These are phyloP conservation scores for Rhodocollybia butyracea DNA, from an alignment of 768 basidiomycete species.

Conservation along the genomic window DNA sequence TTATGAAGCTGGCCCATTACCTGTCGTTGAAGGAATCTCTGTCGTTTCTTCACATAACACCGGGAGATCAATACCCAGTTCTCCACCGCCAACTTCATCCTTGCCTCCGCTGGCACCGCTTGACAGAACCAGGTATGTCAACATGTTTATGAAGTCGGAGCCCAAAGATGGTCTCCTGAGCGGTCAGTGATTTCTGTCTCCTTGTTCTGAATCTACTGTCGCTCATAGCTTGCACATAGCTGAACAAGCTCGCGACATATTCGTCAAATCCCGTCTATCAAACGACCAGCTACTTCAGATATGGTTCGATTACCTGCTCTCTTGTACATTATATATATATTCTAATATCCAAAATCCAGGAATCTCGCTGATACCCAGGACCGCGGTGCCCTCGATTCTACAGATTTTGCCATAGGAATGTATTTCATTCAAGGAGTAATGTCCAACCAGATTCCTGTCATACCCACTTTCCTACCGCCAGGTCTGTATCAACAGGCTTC, in stretches of 20 bases:
- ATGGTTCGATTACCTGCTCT: conserved; percentile 54
- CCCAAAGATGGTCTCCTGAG: conserved; percentile 75
- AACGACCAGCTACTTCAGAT: conserved; percentile 89
- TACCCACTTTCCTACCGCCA: conserved; percentile 76
- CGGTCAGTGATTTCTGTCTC: conserved; percentile 42
- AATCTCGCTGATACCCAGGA: conserved; percentile 93
- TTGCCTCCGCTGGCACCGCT: conserved; percentile 71
- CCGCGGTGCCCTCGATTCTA: conserved; percentile 81
- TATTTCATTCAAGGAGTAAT: conserved; percentile 93
- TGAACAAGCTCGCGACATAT: conserved; percentile 86
- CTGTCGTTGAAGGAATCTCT: conserved; percentile 71
- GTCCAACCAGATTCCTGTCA: conserved; percentile 67
- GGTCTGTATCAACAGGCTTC: conserved; percentile 83
- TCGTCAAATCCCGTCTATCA: conserved; percentile 85
- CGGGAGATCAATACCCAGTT: conserved; percentile 57
- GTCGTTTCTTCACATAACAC: conserved; percentile 57
- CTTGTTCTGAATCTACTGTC: not conserved
- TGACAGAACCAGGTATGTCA: conserved; percentile 83
- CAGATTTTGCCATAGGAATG: conserved; percentile 96
- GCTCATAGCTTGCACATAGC: conserved; percentile 37
- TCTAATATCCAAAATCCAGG: conserved; percentile 43
- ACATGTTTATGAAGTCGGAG: conserved; percentile 69
- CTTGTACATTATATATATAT: not conserved
- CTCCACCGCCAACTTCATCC: conserved; percentile 45
- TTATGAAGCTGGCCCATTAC: conserved; percentile 73